These are phyloP conservation scores for Phlyctochytrium bullatum DNA, from an alignment of 192 early-diverging fungal genomes.

Conservation along the genomic window DNA sequence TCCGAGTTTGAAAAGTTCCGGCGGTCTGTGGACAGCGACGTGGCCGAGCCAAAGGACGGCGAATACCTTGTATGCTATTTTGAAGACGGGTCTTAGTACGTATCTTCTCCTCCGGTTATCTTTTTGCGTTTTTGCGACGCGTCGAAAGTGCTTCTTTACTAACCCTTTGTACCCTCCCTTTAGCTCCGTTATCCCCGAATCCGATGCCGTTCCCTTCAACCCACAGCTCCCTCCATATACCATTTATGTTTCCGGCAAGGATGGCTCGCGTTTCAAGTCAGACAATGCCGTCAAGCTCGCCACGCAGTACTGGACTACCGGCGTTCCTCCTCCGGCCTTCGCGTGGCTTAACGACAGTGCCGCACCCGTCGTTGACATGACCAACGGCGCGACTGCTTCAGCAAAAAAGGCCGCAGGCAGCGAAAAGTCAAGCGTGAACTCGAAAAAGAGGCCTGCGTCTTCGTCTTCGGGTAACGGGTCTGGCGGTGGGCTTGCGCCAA, in stretches of 20 bases:
- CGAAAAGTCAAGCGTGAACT: background rate
- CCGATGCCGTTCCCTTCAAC: constrained; percentile 35
- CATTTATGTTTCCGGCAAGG: constrained; percentile 40
- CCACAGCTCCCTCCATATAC: constrained; percentile 44
- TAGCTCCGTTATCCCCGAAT: constrained; percentile 36
- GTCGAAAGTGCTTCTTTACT: background rate
- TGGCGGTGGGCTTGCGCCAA: background rate
- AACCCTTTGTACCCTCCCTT: constrained; percentile 5
- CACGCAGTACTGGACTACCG: constrained; percentile 47
- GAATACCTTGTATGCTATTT: constrained; percentile 63
- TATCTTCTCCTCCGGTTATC: background rate
- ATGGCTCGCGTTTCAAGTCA: constrained; percentile 35
- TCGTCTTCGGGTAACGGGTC: too few species aligned
- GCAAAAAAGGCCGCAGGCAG: too few species aligned
- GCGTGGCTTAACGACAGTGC: constrained; percentile 35
- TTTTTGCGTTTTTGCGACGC: background rate
- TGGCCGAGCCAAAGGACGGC: constrained; percentile 44
- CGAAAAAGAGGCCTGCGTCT: background rate
- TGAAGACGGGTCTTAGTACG: constrained; percentile 59
- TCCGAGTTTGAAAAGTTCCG: constrained; percentile 51
- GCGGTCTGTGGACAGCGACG: constrained; percentile 38
- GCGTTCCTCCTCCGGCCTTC: constrained; percentile 39
- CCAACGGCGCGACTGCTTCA: background rate
- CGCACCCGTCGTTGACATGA: background rate
- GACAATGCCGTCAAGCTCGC: constrained; percentile 53